Base-by-base conservation (phyloP, 495 filamentous ascomycete genomes). In the Aspergillus taichungensis region DNA sequence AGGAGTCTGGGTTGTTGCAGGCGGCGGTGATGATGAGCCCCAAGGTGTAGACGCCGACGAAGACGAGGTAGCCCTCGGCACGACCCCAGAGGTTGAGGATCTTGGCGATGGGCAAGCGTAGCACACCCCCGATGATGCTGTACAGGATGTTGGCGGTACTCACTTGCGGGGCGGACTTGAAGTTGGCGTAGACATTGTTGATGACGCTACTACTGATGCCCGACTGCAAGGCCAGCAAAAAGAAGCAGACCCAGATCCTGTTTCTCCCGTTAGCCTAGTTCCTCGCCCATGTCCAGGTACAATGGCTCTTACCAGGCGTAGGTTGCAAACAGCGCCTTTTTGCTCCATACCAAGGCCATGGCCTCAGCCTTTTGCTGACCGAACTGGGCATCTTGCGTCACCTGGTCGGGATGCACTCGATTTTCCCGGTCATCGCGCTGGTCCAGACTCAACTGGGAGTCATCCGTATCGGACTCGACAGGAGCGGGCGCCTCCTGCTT, bases 51-150 rank as follows among this genome's bases (percentile, higher is more conserved):
- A 72, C 49, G 3, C 37, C 44, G 10, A 73, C 45, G 45, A 65
- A 64, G 46, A 76, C 34, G 12, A 59, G 63, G 46, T 82, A 78
- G 31, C 66, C 72, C 45, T 76, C 62, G 51, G 75, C 49, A 61
- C 79, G 58, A 43, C 83, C 83, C 69, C 75, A 85, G 41, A 84
- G 59, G 53, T 84, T 82, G 42, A 85, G 68, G 30, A 80, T 66
- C 63, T 85, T 84, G 45, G 77, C 83, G 29, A 85, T 67, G 6
- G 82, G 73, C 33, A 86, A 61, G 51, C 84, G 84, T 29, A 76
- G 57, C 39, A 86, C 68, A 54, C 82, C 84, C 45, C 75, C 80
- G 45, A 86, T 75, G 50, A 87, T 60, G 37, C 42, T 64, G 37
- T 58, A 53, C 33, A 68, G 41, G 34, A 72, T 67, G 31, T 56